Percentiles rank a stretch among this genome's conserved stretches.
These are phyloP conservation scores for Tylopilus microsporus DNA, from an alignment of 1,284 basidiomycete species.

Conservation along the genomic window DNA sequence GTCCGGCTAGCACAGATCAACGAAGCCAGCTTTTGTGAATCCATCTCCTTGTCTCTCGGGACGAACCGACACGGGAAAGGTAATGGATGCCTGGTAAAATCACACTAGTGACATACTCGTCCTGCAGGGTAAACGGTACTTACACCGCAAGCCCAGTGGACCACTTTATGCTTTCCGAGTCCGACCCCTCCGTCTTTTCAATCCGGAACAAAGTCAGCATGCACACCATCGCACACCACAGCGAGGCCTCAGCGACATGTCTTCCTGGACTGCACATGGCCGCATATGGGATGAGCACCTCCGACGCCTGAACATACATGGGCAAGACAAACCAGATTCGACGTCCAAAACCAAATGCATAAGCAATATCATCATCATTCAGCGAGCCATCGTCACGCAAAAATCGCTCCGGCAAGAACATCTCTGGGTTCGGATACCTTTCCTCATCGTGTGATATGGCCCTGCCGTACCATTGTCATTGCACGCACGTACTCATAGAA, in stretches of 20 bases:
- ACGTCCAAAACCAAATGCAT: neutral
- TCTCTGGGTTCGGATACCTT: conserved; percentile 18
- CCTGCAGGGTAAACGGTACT: neutral
- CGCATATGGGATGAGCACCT: neutral
- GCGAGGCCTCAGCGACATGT: conserved; percentile 23
- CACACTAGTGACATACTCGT: neutral
- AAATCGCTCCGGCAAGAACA: conserved; percentile 25
- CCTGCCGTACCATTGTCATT: conserved; percentile 11
- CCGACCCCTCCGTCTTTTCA: conserved; percentile 10
- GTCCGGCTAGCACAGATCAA: conserved; percentile 10
- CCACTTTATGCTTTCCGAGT: conserved; percentile 18
- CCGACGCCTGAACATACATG: no score
- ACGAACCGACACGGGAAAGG: conserved; percentile 21
- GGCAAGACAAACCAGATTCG: no score
- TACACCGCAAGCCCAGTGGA: conserved; percentile 13
- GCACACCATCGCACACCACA: conserved; percentile 25
- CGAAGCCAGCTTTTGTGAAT: conserved; percentile 13
- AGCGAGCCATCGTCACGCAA: conserved; percentile 16
- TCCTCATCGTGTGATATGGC: conserved; percentile 21
- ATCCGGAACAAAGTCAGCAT: conserved; percentile 19
- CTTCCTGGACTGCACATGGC: conserved; percentile 18
- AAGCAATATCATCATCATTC: conserved; percentile 15
- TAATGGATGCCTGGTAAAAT: conserved; percentile 9
- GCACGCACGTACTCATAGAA: neutral
- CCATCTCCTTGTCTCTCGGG: conserved; percentile 14